A percentile compares a stretch with the other conserved stretches of the same genome.
Conservation (phyloP, 2,329 filamentous ascomycete genomes). For the Pseudopithomyces chartarum region DNA sequence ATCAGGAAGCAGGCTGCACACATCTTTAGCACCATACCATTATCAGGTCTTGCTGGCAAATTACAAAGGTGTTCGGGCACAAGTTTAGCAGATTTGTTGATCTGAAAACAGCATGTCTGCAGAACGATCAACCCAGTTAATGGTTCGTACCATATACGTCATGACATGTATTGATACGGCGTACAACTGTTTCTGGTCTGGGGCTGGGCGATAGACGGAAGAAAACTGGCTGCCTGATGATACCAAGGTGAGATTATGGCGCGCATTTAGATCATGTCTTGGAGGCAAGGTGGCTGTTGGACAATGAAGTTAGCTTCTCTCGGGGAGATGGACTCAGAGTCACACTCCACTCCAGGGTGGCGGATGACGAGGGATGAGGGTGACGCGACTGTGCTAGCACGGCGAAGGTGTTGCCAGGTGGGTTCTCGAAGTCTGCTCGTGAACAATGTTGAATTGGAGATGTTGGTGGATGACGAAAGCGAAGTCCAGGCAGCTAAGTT, state of each 20-base stretch:
- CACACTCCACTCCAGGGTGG: not conserved
- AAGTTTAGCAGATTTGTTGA: too few species aligned
- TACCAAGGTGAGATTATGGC: not conserved
- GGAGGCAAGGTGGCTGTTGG: not conserved
- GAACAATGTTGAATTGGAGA: not conserved
- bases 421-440: not conserved
- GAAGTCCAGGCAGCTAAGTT: slow-evolving; percentile 28
- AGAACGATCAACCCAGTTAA: too few species aligned
- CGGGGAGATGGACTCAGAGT: not conserved
- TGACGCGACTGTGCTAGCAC: not conserved
- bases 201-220: slow-evolving; percentile 1
- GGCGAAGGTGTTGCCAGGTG: not conserved
- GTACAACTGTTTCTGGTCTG: not conserved
- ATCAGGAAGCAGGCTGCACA: too few species aligned
- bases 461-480: not conserved
- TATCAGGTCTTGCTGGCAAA: too few species aligned
- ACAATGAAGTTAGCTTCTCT: not conserved
- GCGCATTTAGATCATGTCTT: not conserved
- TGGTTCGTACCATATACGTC: too few species aligned
- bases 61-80: too few species aligned
- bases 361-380: not conserved
- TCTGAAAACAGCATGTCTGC: too few species aligned
- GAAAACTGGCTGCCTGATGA: slow-evolving; percentile 2
- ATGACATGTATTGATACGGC: not conserved
- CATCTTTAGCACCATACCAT: too few species aligned